Base-by-base conservation (phyloP, 306 rosid species). In the Mimosa bimucronata region DNA sequence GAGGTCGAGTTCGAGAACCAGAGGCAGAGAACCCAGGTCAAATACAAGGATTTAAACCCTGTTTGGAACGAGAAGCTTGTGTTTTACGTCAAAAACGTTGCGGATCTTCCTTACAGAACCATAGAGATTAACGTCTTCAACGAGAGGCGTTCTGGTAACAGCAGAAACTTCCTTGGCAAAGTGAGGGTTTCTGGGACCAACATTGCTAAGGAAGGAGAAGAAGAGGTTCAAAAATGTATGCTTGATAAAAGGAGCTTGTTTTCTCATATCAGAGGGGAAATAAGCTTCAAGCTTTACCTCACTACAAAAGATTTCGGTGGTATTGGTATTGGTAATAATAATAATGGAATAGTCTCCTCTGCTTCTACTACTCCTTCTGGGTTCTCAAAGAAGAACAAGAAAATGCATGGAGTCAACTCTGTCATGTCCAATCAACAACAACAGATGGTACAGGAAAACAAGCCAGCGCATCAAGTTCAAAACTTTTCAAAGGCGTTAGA, bases 61-160 rank as follows among this genome's bases (percentile, higher is more conserved):
- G 73, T 90, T 13, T 90, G 93, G 93, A 90, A 86, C 74, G 87
- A 90, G 31, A 90, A 86, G 85, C 90, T 90, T 0, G 85, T 86
- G n/a, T 90, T 90, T 73, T 74, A 77, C 10, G 79, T 90, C 46
- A 87, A 78, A 40, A 82, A 88, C 48, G 76, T 34, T 0, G 85
- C 85, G 3, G 87, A 87, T 40, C 91, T 90, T 79, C 91, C 91
- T 11, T 90, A 90, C 84, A 84, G 87, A 60, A 83, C 93, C 37
- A 73, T 90, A 7, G 91, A 90, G 55, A 61, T 84, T 73, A 87
- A 84, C 50, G 85, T 90, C 42, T 88, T 90, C 87, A 90, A 90
- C 81, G 90, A 90, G 71, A 79, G 79, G 53, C 66, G 90, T 37
- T 88, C 93, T 12, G 84, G 86, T 34, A 86, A 53, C 25, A 86